Evolutionary conservation across 805 yeast species (phyloP).

Genomic region (Yamadazyma sp.): DNA sequence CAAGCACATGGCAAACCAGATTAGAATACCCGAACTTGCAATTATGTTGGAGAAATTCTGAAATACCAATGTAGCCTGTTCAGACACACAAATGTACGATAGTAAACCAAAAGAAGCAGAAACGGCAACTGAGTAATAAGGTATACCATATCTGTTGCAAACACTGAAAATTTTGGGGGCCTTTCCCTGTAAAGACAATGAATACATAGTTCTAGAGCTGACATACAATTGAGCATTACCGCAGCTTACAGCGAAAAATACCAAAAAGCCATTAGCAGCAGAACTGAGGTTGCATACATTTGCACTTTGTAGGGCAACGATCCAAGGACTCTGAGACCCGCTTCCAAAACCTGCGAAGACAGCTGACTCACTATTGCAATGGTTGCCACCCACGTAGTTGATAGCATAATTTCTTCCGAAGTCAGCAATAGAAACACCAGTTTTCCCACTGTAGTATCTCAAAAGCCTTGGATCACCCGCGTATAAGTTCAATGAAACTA

Average conservation of each 20-base stretch:
- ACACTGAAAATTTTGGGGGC: conserved; percentile 61
- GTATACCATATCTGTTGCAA: conserved; percentile 69
- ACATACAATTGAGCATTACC: conserved; percentile 47
- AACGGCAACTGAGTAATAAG: conserved; percentile 66
- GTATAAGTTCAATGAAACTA: conserved; percentile 70
- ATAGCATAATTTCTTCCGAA: conserved; percentile 29
- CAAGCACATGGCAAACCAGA: conserved; percentile 75
- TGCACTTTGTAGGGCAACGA: conserved; percentile 42
- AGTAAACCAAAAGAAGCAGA: conserved; percentile 61
- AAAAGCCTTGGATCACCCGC: conserved; percentile 75
- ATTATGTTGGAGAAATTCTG: conserved; percentile 66
- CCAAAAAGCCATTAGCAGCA: conserved; percentile 44
- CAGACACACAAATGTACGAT: conserved; percentile 59
- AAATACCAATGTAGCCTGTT: conserved; percentile 60
- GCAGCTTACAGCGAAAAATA: conserved; percentile 47
- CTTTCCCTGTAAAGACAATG: conserved; percentile 47
- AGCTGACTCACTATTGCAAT: conserved; percentile 26
- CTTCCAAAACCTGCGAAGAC: conserved; percentile 36
- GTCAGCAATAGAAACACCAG: conserved; percentile 26
- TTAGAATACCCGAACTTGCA: conserved; percentile 72
- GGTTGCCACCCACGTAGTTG: conserved; percentile 34
- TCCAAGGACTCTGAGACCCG: conserved; percentile 48
- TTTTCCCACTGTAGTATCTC: conserved; percentile 47
- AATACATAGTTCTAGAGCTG: conserved; percentile 42
- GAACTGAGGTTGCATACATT: conserved; percentile 36